Percentiles rank a stretch among this genome's conserved stretches.
Conservation (phyloP, 2,329 filamentous ascomycete species). For the Chaetomium sp. region DNA sequence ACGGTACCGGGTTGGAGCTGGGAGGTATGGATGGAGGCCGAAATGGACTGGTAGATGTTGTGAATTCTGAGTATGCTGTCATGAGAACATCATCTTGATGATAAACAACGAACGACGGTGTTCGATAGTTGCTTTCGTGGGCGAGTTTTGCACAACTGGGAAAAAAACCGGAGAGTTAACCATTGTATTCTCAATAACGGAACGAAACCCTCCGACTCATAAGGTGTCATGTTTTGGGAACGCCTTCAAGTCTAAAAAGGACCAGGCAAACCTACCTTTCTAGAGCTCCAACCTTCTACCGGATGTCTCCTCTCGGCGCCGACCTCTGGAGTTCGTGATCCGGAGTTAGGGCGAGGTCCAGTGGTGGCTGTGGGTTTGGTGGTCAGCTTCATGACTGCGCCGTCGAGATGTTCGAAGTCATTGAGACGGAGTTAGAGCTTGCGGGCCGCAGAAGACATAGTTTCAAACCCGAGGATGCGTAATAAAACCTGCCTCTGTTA, state of each 20-base stretch:
- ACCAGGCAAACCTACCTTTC: slow-evolving; percentile 1
- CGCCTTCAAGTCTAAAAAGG: not conserved
- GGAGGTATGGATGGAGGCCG: no score
- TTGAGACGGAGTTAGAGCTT: not conserved
- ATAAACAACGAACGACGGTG: no score
- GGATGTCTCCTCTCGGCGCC: not conserved
- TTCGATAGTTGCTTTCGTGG: no score
- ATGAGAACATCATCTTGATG: no score
- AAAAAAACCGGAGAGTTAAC: no score
- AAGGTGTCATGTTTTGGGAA: not conserved
- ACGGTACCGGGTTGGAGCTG: no score
- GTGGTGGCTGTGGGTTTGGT: not conserved
- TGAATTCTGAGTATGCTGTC: no score
- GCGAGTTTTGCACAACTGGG: no score
- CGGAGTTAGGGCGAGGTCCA: not conserved
- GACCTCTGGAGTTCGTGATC: not conserved
- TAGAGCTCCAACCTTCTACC: no score
- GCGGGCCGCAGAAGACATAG: not conserved
- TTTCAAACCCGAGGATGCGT: not conserved
- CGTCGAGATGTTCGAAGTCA: not conserved
- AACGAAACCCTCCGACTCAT: slow-evolving; percentile 2
- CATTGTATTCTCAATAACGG: no score
- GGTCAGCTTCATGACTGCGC: slow-evolving; percentile 1
- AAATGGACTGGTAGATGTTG: no score
- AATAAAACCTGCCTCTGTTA: not conserved